Evolutionary conservation across 1,284 basidiomycete genomes (phyloP), one percentile per base, ranked within the genome.

Genomic region (Schizopora paradoxa): DNA sequence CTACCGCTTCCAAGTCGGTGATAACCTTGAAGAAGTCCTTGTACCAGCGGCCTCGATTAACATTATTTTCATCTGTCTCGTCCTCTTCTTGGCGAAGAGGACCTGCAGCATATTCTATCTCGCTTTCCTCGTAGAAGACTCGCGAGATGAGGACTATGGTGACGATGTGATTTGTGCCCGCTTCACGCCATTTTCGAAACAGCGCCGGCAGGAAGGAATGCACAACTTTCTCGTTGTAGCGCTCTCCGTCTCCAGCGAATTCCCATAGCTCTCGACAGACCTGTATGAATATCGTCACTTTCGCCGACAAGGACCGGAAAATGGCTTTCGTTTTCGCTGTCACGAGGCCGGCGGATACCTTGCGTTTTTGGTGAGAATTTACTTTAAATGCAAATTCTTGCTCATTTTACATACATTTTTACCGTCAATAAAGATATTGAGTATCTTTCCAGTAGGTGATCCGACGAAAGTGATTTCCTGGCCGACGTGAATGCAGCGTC

Each of bases 11-110:
- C 26, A 97, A 73, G 62, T 99, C 95, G 3, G 92, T 87, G 56
- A 95, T 87, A 51, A 99, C 84, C 64, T 92, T 90, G 73, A 79
- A 93, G 62, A 98, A 97, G 62, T 99, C 96, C 58, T 97, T 96
- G 70, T 95, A 97, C 79, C 80, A 87, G 33, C 76, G 72, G 13
- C 80, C 79, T n/a, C n/a, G n/a, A n/a, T n/a, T n/a, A n/a, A n/a
- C n/a, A n/a, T n/a, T n/a, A n/a, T n/a, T n/a, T n/a, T n/a, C n/a
- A n/a, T n/a, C n/a, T n/a, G n/a, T n/a, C n/a, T n/a, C n/a, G 45
- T 83, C 71, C 49, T 85, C 81, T 56, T 91, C 85, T 51, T 76
- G 70, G 13, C 79, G 73, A 28, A 94, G 67, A 23, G 90, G 85
- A 5, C 82, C 79, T 4, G 84, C 78, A 27, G 85, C 78, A 56